Evolutionary conservation across 2,329 filamentous ascomycete species (phyloP), one percentile per base, ranked within the genome.

Genomic region (Seiridium unicorne): DNA sequence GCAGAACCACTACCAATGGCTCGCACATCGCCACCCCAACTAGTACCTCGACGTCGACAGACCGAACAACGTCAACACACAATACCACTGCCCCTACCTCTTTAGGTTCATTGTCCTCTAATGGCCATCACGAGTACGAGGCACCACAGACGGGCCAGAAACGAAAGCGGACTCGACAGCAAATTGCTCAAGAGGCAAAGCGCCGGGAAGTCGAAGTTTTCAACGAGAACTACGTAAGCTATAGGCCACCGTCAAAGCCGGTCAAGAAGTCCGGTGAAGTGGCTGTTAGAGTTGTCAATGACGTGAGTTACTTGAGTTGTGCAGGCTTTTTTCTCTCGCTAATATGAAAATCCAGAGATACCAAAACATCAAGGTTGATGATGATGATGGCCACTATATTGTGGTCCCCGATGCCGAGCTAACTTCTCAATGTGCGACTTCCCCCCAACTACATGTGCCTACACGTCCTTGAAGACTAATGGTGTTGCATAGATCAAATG

Each of bases 361-460:
- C 61, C 84, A 84, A 63, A 80, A 87, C 65, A 82, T 88, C 67
- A 95, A 96, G 72, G 89, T 95, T 49, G 95, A 99, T 69, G 95
- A 99, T 66, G 93, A 97, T 51, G 95, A 99, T 69, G 95, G 95
- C 4, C 95, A 99, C 75, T 99, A 97, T 72, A 92, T 98, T 67
- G 93, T 99, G 31, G 88, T 91, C 1, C 90, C 93, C 36, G 92
- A 97, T 66, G 90, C 90, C 9, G 87, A 91, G 61, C 80, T 99
- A 57, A 97, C 95, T 11, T 88, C 95, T 49, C 85, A 92, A 85
- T 99, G 93, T 97, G 83, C 75, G 92, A 84, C 51, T 38, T 51
- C 10, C 7, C 26, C n/a, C 0, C 34, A 18, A 13, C 10, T 26
- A 26, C 2, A 26, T 26, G 18, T 26, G 18, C 18, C 18, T 26